phyloP scores from a whole-genome alignment of 2,329 filamentous ascomycete genomes.

The Pseudogymnoascus sp. region DNA sequence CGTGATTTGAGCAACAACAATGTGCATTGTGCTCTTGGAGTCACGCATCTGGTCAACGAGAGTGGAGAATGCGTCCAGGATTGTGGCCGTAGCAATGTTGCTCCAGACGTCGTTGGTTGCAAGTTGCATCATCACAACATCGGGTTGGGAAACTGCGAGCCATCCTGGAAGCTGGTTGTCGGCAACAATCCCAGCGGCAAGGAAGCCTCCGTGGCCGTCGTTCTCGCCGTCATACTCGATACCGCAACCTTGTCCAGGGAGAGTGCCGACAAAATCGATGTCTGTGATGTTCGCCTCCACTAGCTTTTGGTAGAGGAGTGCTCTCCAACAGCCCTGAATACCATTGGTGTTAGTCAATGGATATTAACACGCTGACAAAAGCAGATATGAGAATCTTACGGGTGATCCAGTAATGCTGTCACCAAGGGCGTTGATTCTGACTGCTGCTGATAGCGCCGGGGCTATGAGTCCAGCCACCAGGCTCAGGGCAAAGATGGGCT shows the following conservation, averaged over 20 bases:
- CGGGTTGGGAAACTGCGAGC: slow-evolving; percentile 32
- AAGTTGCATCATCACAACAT: slow-evolving; percentile 40
- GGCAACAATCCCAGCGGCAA: slow-evolving; percentile 32
- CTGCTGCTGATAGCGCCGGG: neutral
- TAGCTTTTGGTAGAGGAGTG: slow-evolving; percentile 29
- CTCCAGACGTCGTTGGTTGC: slow-evolving; percentile 37
- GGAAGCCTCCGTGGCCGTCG: slow-evolving; percentile 36
- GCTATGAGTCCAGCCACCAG: neutral
- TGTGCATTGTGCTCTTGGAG: slow-evolving; percentile 33
- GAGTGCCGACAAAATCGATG: slow-evolving; percentile 31
- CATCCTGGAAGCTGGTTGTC: slow-evolving; percentile 33
- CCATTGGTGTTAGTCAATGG: neutral
- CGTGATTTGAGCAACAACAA: slow-evolving; percentile 31
- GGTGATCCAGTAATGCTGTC: slow-evolving; percentile 5
- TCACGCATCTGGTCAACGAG: slow-evolving; percentile 36
- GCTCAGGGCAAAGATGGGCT: neutral
- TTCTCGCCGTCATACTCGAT: slow-evolving; percentile 36
- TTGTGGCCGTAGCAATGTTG: slow-evolving; percentile 28
- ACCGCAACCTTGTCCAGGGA: slow-evolving; percentile 29
- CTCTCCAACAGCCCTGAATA: slow-evolving; percentile 27
- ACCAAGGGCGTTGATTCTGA: neutral
- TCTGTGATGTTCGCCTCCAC: slow-evolving; percentile 26
- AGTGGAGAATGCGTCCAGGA: slow-evolving; percentile 31
- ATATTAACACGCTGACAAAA: neutral
- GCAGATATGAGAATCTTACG: neutral